Conservation (phyloP, 805 yeast genomes). For the Hanseniaspora taiwanica region DNA sequence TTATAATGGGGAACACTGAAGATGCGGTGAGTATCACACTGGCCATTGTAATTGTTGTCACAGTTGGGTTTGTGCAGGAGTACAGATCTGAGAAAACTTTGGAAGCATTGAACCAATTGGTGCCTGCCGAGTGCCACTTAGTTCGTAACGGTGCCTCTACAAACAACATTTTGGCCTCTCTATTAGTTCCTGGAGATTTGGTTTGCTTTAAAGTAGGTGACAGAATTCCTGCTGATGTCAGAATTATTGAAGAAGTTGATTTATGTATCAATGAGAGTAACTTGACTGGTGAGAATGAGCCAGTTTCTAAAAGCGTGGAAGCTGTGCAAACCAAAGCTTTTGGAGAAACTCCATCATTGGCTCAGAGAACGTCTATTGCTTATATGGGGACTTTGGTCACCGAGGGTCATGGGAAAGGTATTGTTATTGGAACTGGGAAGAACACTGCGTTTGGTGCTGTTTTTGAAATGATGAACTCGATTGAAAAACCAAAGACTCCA, state of each 20-base stretch:
- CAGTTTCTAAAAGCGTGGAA: slow-evolving; percentile 55
- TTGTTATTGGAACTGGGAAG: slow-evolving; percentile 81
- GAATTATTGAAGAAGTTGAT: slow-evolving; percentile 68
- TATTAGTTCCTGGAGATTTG: slow-evolving; percentile 90
- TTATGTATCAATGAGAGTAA: slow-evolving; percentile 85
- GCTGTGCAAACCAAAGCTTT: slow-evolving; percentile 24
- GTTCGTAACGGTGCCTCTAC: slow-evolving; percentile 70
- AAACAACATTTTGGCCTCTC: slow-evolving; percentile 63
- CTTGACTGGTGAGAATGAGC: slow-evolving; percentile 89
- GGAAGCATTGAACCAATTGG: slow-evolving; percentile 83
- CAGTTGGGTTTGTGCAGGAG: slow-evolving; percentile 96
- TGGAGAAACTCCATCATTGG: slow-evolving; percentile 35
- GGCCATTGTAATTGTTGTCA: slow-evolving; percentile 85
- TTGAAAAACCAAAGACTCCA: slow-evolving; percentile 97
- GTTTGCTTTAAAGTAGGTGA: slow-evolving; percentile 88
- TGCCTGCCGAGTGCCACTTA: slow-evolving; percentile 93
- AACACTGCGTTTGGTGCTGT: slow-evolving; percentile 91
- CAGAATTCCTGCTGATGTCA: slow-evolving; percentile 88
- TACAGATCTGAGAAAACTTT: slow-evolving; percentile 89
- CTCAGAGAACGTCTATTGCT: slow-evolving; percentile 67
- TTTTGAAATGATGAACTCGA: slow-evolving; percentile 87
- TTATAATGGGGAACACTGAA: slow-evolving; percentile 89
- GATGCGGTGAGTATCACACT: slow-evolving; percentile 90
- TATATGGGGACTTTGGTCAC: slow-evolving; percentile 96
- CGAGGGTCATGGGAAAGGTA: slow-evolving; percentile 89